phyloP scores from a whole-genome alignment of 106 monocot species.

The Ottelia alismoides region DNA sequence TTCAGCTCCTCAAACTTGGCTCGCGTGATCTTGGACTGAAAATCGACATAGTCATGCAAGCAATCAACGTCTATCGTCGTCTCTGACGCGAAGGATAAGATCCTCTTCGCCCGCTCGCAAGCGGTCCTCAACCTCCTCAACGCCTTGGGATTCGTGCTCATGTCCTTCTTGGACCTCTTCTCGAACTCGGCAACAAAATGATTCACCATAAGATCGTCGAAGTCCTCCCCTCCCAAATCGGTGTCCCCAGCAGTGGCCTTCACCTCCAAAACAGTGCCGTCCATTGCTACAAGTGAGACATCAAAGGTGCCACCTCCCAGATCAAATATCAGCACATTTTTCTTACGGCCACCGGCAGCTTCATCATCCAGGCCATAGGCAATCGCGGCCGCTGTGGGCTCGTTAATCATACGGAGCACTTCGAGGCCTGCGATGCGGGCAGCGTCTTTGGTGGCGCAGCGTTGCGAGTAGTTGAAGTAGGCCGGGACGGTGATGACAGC shows the following conservation, averaged over 20 bases:
- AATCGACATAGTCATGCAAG: conserved; percentile 7
- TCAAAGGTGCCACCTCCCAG: too few relatives aligned
- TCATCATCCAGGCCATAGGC: conserved; percentile 10
- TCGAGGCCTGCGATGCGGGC: conserved; percentile 11
- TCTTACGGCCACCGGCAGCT: conserved; percentile 1
- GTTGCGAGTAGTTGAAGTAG: conserved; percentile 18
- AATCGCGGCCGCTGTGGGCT: conserved; percentile 14
- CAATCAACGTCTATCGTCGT: conserved; percentile 11
- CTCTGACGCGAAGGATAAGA: conserved; percentile 6
- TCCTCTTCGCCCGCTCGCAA: conserved; percentile 15
- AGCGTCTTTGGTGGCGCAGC: conserved; percentile 13
- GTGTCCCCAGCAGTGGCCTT: conserved; percentile 14
- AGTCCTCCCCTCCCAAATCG: conserved; percentile 12
- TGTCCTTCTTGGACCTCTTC: conserved; percentile 11
- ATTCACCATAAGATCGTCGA: conserved; percentile 9
- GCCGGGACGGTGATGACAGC: conserved; percentile 15
- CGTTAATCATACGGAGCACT: too few relatives aligned
- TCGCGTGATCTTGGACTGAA: conserved; percentile 10
- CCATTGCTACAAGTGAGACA: conserved; percentile 7
- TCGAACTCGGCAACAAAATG: conserved; percentile 8
- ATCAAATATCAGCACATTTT: conserved; percentile 14
- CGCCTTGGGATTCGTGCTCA: conserved; percentile 8
- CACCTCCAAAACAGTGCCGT: conserved; percentile 7
- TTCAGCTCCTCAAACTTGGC: too few relatives aligned
- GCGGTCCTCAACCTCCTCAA: too few relatives aligned